These are phyloP conservation scores for Eragrostis curvula DNA, from an alignment of 176 grass and related monocot species.

Conservation along the genomic window DNA sequence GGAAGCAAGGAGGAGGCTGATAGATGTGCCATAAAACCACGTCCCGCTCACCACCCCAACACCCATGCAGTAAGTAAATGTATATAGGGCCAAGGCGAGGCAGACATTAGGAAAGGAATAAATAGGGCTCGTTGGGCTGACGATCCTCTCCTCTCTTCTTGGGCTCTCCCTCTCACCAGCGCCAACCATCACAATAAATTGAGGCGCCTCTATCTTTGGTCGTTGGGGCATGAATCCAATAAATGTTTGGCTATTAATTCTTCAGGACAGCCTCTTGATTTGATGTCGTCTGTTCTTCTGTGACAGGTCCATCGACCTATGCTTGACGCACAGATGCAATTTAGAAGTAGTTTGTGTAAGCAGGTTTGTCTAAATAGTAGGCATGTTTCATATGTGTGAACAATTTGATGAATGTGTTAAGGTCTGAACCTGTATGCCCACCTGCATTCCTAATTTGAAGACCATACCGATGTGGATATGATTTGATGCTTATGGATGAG, in stretches of 20 bases:
- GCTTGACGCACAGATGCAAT: background rate
- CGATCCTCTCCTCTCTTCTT: background rate
- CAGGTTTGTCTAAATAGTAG: background rate
- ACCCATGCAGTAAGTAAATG: conserved; percentile 29
- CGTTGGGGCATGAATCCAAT: conserved; percentile 48
- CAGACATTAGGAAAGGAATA: conserved; percentile 7
- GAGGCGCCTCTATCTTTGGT: conserved; percentile 50
- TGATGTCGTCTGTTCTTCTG: background rate
- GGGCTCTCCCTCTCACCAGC: background rate
- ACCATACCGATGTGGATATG: background rate
- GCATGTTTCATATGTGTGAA: background rate
- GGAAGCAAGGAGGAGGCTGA: background rate
- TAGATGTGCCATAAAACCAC: conserved; percentile 20
- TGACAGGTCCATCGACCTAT: background rate
- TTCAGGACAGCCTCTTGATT: conserved; percentile 15
- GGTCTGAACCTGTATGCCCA: conserved; percentile 6
- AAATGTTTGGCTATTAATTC: conserved; percentile 31
- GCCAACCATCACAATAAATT: conserved; percentile 50
- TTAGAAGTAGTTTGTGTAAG: background rate
- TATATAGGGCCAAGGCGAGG: conserved; percentile 9
- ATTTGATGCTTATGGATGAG: background rate
- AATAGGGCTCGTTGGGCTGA: conserved; percentile 20
- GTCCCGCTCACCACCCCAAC: conserved; percentile 17
- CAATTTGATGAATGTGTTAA: conserved; percentile 3
- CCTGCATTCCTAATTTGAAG: conserved; percentile 6